Conservation (phyloP, 75 land plant species). For the Larix kaempferi region DNA sequence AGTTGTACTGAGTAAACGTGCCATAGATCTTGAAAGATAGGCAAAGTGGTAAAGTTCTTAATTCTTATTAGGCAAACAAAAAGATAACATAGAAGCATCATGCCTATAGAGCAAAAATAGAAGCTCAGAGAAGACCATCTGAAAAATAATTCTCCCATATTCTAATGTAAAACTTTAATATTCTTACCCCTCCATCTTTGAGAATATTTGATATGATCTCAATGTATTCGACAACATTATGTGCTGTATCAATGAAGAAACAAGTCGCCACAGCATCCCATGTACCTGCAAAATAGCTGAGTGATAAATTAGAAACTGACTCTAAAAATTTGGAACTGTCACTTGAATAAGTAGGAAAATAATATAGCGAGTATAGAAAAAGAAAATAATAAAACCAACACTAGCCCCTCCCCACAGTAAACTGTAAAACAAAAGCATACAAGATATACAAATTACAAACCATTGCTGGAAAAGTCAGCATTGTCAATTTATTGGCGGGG, state of each 20-base stretch:
- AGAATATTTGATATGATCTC: conserved; percentile 83
- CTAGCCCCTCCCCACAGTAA: too few species aligned
- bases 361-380: background rate
- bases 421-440: background rate
- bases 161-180: background rate
- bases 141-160: background rate
- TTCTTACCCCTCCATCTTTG: conserved; percentile 92
- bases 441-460: background rate
- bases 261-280: conserved; percentile 99
- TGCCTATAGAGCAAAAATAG: background rate
- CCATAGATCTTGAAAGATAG: too few species aligned
- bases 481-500: too few species aligned
- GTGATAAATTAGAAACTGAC: background rate
- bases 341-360: background rate
- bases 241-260: conserved; percentile 97
- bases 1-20: too few species aligned
- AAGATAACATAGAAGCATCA: background rate
- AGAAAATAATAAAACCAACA: background rate
- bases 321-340: background rate
- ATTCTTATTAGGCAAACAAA: background rate
- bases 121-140: background rate
- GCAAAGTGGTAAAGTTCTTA: background rate
- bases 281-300: conserved; percentile 42
- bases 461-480: too few species aligned
- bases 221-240: conserved; percentile 92